Conservation (phyloP, 2,329 filamentous ascomycete species). For the Fusarium brachygibbosum region DNA sequence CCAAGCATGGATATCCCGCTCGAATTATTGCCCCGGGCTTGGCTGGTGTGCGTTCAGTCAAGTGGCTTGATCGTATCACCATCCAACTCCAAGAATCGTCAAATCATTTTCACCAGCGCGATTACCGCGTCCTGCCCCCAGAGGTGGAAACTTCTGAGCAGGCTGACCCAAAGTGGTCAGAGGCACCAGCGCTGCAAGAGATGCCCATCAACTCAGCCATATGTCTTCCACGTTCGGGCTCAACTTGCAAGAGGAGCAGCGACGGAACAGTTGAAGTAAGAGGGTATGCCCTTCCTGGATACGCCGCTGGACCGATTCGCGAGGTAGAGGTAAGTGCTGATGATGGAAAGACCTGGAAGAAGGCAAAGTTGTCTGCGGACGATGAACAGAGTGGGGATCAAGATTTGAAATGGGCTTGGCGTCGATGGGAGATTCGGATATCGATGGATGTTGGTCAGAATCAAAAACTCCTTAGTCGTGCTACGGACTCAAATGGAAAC, state of each 20-base stretch:
- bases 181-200: background rate
- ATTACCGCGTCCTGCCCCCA: background rate
- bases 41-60: background rate
- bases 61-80: background rate
- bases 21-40: background rate
- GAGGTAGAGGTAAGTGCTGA: background rate
- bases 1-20: background rate
- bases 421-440: background rate
- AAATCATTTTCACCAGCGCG: background rate
- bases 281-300: background rate
- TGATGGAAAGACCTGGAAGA: background rate
- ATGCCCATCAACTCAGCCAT: background rate
- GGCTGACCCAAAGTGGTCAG: background rate
- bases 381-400: background rate
- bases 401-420: background rate
- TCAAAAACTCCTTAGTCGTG: background rate
- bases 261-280: background rate
- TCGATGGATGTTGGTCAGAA: background rate
- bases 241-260: accelerated
- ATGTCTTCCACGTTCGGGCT: background rate
- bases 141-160: background rate
- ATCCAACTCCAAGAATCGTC: background rate
- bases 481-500: background rate
- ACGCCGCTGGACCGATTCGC: background rate
- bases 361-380: background rate